These are phyloP conservation scores for Cryptosporidium parvum DNA, from an alignment of 169 alveolate species.

Conservation along the genomic window DNA sequence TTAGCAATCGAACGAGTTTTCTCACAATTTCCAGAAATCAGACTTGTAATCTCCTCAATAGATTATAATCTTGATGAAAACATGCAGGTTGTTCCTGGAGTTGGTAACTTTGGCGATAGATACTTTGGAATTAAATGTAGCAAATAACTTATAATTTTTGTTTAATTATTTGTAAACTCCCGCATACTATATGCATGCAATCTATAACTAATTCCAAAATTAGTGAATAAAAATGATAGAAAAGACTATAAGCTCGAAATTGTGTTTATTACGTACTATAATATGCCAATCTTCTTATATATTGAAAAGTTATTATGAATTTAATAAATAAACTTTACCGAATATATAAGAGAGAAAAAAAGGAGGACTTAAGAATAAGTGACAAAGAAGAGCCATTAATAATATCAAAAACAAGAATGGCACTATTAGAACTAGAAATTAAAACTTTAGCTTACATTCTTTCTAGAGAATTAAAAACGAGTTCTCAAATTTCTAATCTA, in stretches of 20 bases:
- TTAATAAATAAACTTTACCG: constrained; percentile 42
- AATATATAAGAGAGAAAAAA: constrained; percentile 7
- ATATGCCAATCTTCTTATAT: not conserved
- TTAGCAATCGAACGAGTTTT: constrained; percentile 80
- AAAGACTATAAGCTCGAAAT: not conserved
- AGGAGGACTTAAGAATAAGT: not conserved
- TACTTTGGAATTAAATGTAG: constrained; percentile 82
- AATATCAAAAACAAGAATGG: constrained; percentile 29
- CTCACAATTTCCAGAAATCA: constrained; percentile 79
- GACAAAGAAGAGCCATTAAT: constrained; percentile 50
- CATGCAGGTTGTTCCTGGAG: constrained; percentile 83
- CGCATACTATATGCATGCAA: not conserved
- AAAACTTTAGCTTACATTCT: constrained; percentile 22
- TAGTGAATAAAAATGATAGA: not conserved
- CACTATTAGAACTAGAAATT: constrained; percentile 50
- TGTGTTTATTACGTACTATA: not conserved
- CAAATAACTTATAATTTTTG: not conserved
- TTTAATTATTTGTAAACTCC: not conserved
- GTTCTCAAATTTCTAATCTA: not conserved
- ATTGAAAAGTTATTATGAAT: not conserved
- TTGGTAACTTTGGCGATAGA: constrained; percentile 89
- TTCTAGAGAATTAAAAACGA: constrained; percentile 34
- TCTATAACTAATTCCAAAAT: not conserved
- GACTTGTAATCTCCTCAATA: constrained; percentile 81
- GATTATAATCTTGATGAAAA: constrained; percentile 81